Base-by-base conservation (phyloP, 805 yeast genomes). In the Myxozyma monticola region DNA sequence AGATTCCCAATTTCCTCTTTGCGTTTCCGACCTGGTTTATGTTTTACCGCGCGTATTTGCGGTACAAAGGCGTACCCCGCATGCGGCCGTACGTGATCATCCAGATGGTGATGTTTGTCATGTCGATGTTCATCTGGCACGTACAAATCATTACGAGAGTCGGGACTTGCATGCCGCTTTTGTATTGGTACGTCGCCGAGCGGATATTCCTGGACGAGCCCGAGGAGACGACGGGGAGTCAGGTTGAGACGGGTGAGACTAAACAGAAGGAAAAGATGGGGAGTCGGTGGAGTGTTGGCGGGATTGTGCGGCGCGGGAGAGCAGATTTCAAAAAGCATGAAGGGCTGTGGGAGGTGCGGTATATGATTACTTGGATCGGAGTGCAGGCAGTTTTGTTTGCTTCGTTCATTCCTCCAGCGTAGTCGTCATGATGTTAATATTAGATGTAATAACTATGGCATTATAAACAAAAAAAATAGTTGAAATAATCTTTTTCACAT, bases 401-500 rank as follows among this genome's bases (percentile, higher is more conserved):
- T 6, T 83, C 83, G n/a, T 90, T 87, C 63, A 71, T 90, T 37
- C 98, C 97, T 1, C 98, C 98, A 3, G 98, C 98, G 14, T 51
- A 35, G 17, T 28, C 14, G 31, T n/a, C n/a, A n/a, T n/a, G n/a
- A n/a, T n/a, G n/a, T n/a, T n/a, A n/a, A n/a, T n/a, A n/a, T 17
- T 14, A 30, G 5, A 7, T 12, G 4, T 12, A 10, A 15, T 12
- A 12, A 18, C 10, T 4, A 6, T 21, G 12, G 8, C 8, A 12
- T 18, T 8, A 15, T 18, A 24, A 10, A 35, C 38, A 35, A 35
- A 21, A 35, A 33, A 14, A 33, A 14, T 9, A 33, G 6, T 6
- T n/a, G n/a, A 15, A 33, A 33, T 33, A 7, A 33, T n/a, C n/a
- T n/a, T n/a, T n/a, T n/a, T n/a, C n/a, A n/a, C n/a, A n/a, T n/a